Conservation (phyloP, 495 filamentous ascomycete species). For the Aspergillus egyptiacus region DNA sequence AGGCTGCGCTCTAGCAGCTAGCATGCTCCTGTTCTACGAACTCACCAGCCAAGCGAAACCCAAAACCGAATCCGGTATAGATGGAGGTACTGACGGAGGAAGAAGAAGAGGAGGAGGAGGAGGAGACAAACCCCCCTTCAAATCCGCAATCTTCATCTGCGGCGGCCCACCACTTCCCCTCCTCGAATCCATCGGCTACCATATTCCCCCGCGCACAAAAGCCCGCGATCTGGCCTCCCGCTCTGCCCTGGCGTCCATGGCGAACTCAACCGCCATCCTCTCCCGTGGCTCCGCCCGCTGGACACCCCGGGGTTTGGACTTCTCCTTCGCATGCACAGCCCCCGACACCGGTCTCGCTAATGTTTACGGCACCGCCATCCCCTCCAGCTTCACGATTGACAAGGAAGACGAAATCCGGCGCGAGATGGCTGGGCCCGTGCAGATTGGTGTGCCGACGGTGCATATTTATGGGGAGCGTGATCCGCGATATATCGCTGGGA, state of each 20-base stretch:
- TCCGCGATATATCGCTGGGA: slow-evolving; percentile 47
- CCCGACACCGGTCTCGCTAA: background rate
- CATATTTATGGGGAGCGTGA: slow-evolving; percentile 57
- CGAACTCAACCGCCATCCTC: slow-evolving; percentile 25
- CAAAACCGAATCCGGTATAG: background rate
- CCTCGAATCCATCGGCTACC: slow-evolving; percentile 46
- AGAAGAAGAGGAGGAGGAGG: slow-evolving; percentile 18
- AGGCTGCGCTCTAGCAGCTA: slow-evolving; percentile 48
- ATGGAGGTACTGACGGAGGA: too few species aligned
- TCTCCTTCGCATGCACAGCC: background rate
- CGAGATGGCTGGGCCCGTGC: slow-evolving; percentile 33
- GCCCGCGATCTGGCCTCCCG: slow-evolving; percentile 29
- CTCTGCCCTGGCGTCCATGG: slow-evolving; percentile 26
- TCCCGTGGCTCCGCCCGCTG: slow-evolving; percentile 26
- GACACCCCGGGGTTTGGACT: slow-evolving; percentile 14
- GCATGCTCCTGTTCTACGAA: slow-evolving; percentile 35
- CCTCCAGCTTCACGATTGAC: slow-evolving; percentile 29
- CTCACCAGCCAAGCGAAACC: background rate
- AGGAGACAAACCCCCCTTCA: slow-evolving; percentile 38
- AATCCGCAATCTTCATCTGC: slow-evolving; percentile 55
- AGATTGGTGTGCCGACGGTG: slow-evolving; percentile 54
- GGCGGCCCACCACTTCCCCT: slow-evolving; percentile 44
- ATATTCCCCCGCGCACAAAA: slow-evolving; percentile 38
- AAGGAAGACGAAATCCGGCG: slow-evolving; percentile 49
- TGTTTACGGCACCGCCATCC: too few species aligned